Evolutionary conservation across 2,329 filamentous ascomycete species (phyloP).

Genomic region (Colletotrichum sp.): DNA sequence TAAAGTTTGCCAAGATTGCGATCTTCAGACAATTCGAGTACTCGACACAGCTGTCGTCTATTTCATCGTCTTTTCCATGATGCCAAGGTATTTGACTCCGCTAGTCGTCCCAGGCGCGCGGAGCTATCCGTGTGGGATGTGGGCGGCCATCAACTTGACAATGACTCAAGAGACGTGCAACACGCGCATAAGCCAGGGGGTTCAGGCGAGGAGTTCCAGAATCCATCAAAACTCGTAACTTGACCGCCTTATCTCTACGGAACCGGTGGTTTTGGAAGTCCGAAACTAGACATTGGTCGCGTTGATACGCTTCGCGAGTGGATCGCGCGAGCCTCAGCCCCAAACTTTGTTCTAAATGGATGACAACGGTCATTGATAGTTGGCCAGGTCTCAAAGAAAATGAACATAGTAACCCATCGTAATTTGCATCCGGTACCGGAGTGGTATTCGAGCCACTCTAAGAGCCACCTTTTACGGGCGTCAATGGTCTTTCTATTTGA

Average conservation of each 20-base stretch:
- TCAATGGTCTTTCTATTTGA: fast-evolving
- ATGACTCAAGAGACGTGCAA: background rate
- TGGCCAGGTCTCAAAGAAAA: background rate
- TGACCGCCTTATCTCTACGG: background rate
- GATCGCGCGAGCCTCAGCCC: background rate
- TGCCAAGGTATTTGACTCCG: background rate
- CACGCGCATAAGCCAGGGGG: background rate
- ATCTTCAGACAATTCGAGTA: background rate
- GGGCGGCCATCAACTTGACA: background rate
- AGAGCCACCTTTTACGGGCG: background rate
- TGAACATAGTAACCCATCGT: background rate
- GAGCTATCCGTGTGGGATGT: background rate
- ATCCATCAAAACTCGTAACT: background rate
- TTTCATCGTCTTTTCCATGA: background rate
- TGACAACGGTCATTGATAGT: background rate
- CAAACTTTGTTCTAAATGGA: background rate
- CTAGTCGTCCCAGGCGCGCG: background rate
- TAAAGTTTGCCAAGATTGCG: background rate
- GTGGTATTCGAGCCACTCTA: fast-evolving
- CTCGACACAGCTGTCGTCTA: background rate
- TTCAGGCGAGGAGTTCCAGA: background rate
- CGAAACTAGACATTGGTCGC: background rate
- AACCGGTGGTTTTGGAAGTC: background rate
- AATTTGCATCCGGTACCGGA: background rate
- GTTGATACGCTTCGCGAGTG: background rate